Evolutionary conservation across 306 rosid species (phyloP), one percentile per base, ranked within the genome.

Genomic region (Adenanthera pavonina): DNA sequence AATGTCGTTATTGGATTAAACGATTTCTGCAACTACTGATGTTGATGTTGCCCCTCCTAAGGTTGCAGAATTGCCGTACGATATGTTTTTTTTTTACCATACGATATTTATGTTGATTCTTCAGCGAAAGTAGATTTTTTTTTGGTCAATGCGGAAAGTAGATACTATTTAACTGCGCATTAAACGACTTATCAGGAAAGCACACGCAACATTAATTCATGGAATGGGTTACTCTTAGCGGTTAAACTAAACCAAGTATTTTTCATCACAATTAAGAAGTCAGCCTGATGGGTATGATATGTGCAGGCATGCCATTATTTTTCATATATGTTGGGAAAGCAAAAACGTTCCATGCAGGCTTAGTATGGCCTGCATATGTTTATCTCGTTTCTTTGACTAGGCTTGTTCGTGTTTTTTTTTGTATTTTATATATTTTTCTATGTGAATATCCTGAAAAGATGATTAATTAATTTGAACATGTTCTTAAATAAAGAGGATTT

Each of bases 401-500:
- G 61, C 46, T 14, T 52, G 70, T 43, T 83, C 52, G 41, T 80
- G 38, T 59, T 25, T 25, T 59, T 53, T 64, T 77, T 20, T n/a
- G 69, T 33, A 20, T 83, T 78, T 59, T 78, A 57, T 75, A 54
- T 38, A 38, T 46, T 38, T 56, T 69, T 54, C 79, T 80, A 47
- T 52, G 51, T 76, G 40, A n/a, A 2, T 75, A 75, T 72, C 30
- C 30, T 8, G 69, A 33, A 43, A 56, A 59, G 30, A 25, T 43
- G 77, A 44, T 49, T 72, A 7, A n/a, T 65, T 60, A 61, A 36
- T 41, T 46, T 8, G 33, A 25, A 56, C 13, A 47, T 49, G 20
- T 36, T 84, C 54, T 64, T 85, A 34, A 47, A 64, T 54, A 30
- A 73, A 49, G 76, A 51, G 80, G 76, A 8, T 48, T 76, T 81